Evolutionary conservation across 768 basidiomycete genomes (phyloP), one percentile per base, ranked within the genome.

Genomic region (Paxillus rubicundulus): DNA sequence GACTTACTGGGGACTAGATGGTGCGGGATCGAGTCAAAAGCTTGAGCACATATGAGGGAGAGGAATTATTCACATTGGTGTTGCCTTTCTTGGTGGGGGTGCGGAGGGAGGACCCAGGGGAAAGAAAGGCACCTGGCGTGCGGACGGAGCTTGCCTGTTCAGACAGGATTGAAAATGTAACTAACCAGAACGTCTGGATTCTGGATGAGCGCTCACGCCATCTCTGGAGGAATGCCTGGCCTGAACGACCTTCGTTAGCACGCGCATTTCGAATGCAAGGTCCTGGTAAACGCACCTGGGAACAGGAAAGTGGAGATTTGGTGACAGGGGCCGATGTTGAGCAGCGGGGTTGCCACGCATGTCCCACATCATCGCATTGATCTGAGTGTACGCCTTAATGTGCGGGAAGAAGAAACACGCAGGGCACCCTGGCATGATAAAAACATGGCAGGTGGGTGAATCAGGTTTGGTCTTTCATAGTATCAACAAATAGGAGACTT

Each of bases 291-390:
- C 69, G 4, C 30, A 69, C 68, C 49, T 59, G 2, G 51, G 28
- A 13, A 42, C 40, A 10, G 62, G 57, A 45, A 57, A 61, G 32
- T 38, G 52, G 13, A 55, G 50, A 44, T 33, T 42, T 4, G 67
- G 48, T 3, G 63, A 52, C 32, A 3, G 50, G 9, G 36, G 37
- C 16, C 45, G 53, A 36, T 62, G 57, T 49, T 59, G 57, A 10
- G 45, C 38, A 32, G 48, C 36, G 32, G 54, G 9, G 18, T 59
- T 56, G 2, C 58, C 67, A 5, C 60, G 57, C 45, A 55, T 2
- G 28, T 69, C 69, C 68, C 65, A 71, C 67, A 47, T 60, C 59
- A 46, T 55, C 18, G 65, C 18, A 27, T 69, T 68, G n/a, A 69
- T 52, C 38, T 71, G 63, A 6, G 63, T 71, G 21, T 71, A 71